Evolutionary conservation across 2,329 filamentous ascomycete species (phyloP), one percentile per base, ranked within the genome.

Genomic region (Ceratocystis eucalypticola): DNA sequence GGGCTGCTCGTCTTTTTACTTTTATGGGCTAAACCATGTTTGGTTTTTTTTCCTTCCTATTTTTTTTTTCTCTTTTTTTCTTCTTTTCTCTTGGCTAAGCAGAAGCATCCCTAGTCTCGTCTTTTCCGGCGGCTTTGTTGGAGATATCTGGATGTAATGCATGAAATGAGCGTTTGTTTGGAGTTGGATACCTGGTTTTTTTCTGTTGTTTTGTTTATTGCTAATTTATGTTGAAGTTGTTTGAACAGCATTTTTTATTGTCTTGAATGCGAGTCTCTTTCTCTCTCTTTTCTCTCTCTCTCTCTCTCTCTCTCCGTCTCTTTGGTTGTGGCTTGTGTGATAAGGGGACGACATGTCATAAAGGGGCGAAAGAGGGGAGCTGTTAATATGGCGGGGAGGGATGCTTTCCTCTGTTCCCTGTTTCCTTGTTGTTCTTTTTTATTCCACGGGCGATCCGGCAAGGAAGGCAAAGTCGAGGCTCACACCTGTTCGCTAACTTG

Each of bases 121-220:
- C 28, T 59, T 59, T 37, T 59, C 46, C 46, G 64, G 53, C 55
- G 50, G 41, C 20, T n/a, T 65, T 61, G 64, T 20, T 41, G 17
- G 64, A 59, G 48, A 61, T 37, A 53, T 37, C 33, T 59, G 28
- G 55, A 5, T 59, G 55, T 59, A 59, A 59, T 59, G 55, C 55
- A 59, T 59, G 55, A 59, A 59, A 59, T 37, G 55, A 59, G 55
- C 28, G 55, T 33, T 59, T 28, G 55, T n/a, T 59, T 59, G 28
- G 55, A 59, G 55, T 59, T 59, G 55, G 28, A 59, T 59, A 59
- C 55, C 55, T 59, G 28, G 25, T 33, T 33, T 57, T 33, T 37
- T 10, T 59, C 17, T 57, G 4, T 33, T 57, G 2, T 8, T 33
- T 59, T 33, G 15, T 57, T 17, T 55, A 28, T 30, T 55, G 25